Percentiles rank a stretch among this genome's conserved stretches.
These are phyloP conservation scores for Cyclotella cryptica DNA, from an alignment of 108 stramenopile species.

Conservation along the genomic window DNA sequence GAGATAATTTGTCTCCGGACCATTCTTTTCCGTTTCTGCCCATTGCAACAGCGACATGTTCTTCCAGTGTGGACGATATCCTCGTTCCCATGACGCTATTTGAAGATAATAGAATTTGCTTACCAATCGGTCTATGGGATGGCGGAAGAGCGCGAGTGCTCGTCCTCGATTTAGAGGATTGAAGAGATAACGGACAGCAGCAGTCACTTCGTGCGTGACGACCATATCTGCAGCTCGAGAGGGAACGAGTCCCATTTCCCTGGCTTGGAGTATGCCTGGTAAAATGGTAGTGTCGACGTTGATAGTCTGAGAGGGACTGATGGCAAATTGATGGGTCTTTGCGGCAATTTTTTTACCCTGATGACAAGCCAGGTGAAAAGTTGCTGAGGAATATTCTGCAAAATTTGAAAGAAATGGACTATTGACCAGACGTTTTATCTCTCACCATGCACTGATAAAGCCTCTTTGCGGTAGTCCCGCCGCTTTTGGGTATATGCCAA, in stretches of 20 bases:
- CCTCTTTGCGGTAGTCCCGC: conserved; percentile 53
- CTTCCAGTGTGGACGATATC: conserved; percentile 50
- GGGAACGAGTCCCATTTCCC: conserved; percentile 42
- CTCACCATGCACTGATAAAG: conserved; percentile 25
- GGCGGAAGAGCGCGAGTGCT: conserved; percentile 52
- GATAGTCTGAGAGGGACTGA: conserved; percentile 21
- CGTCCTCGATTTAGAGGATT: conserved; percentile 34
- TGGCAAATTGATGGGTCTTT: conserved; percentile 6
- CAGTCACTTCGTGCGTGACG: conserved; percentile 27
- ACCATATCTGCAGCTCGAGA: conserved; percentile 33
- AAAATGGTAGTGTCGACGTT: conserved; percentile 50
- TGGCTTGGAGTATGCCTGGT: conserved; percentile 27
- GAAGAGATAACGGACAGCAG: conserved; percentile 34
- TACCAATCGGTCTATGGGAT: conserved; percentile 56
- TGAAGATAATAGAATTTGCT: conserved; percentile 63
- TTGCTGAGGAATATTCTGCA: neutral
- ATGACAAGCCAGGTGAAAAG: neutral
- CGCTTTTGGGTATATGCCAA: conserved; percentile 58
- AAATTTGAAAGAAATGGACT: neutral
- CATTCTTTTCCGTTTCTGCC: conserved; percentile 23
- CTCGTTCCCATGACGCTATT: conserved; percentile 60
- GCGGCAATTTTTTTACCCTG: conserved; percentile 29
- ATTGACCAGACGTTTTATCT: neutral
- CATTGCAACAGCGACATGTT: conserved; percentile 57
- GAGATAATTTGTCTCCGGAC: conserved; percentile 20